phyloP scores from a whole-genome alignment of 805 yeast genomes.

The Scheffersomyces stipitis region DNA sequence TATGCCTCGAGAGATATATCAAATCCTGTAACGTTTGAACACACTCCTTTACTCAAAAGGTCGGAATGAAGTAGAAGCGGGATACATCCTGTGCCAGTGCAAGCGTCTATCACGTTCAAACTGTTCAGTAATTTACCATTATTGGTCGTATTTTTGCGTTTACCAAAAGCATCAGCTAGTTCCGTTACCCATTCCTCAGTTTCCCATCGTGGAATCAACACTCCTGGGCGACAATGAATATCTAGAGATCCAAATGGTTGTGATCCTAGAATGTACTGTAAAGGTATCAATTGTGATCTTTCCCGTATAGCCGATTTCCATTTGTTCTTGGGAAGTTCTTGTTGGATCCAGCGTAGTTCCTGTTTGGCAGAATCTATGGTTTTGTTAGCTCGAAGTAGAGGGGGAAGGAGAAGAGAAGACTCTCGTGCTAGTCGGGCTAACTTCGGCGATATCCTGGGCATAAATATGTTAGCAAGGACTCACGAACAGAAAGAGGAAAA shows the following conservation, averaged over 20 bases:
- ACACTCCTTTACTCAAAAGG: too few species aligned
- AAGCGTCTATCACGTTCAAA: conserved; percentile 58
- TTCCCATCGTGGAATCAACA: conserved; percentile 90
- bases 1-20: conserved; percentile 61
- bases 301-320: conserved; percentile 55
- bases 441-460: conserved; percentile 34
- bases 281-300: conserved; percentile 60
- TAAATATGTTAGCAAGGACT: too few species aligned
- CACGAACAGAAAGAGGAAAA: too few species aligned
- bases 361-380: conserved; percentile 43
- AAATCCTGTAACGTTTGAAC: too few species aligned
- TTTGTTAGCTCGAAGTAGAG: conserved; percentile 31
- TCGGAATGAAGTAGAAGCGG: conserved; percentile 58
- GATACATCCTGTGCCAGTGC: conserved; percentile 90
- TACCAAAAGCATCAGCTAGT: conserved; percentile 23
- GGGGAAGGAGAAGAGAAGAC: conserved; percentile 28
- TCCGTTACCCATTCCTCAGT: conserved; percentile 85
- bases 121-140: too few species aligned
- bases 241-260: conserved; percentile 83
- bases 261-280: conserved; percentile 80
- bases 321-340: conserved; percentile 48
- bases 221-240: conserved; percentile 59
- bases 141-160: conserved; percentile 7
- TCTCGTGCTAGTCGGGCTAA: conserved; percentile 26
- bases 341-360: conserved; percentile 65